Conservation (phyloP, 2,329 filamentous ascomycete species). For the Sphaerulina vaccinii region DNA sequence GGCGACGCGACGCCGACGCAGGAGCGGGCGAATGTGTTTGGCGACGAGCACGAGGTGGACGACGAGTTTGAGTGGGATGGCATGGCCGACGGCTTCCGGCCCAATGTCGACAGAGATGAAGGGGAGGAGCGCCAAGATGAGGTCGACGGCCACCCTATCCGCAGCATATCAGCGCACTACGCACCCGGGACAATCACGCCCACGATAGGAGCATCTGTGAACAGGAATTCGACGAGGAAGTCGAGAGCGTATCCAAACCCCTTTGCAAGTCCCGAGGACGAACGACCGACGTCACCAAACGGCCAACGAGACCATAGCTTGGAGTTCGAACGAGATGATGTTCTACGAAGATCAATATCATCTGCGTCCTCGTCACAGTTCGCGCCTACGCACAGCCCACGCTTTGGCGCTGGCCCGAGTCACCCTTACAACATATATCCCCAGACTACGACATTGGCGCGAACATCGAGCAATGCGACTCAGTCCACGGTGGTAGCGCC, state of each 20-base stretch:
- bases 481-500: slow-evolving; percentile 63
- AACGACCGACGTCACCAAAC: slow-evolving; percentile 12
- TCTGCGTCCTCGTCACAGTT: slow-evolving; percentile 41
- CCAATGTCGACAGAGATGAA: slow-evolving; percentile 34
- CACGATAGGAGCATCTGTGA: slow-evolving; percentile 14
- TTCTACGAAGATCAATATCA: slow-evolving; percentile 34
- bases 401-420: slow-evolving; percentile 70
- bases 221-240: slow-evolving; percentile 38
- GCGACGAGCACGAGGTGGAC: slow-evolving; percentile 49
- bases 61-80: slow-evolving; percentile 44
- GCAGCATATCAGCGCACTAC: slow-evolving; percentile 35
- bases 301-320: slow-evolving; percentile 25
- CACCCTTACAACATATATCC: slow-evolving; percentile 84
- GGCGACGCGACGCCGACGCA: slow-evolving; percentile 30
- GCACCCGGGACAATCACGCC: slow-evolving; percentile 24
- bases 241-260: slow-evolving; percentile 33
- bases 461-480: slow-evolving; percentile 67
- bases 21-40: slow-evolving; percentile 48
- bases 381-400: slow-evolving; percentile 59
- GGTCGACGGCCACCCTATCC: slow-evolving; percentile 32
- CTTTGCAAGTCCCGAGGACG: slow-evolving; percentile 39
- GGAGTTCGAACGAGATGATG: slow-evolving; percentile 33
- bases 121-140: slow-evolving; percentile 25
- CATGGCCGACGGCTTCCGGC: slow-evolving; percentile 49
- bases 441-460: slow-evolving; percentile 59